A percentile compares a stretch with the other conserved stretches of the same genome.
These are phyloP conservation scores for Chrysanthemum lavandulifolium DNA, from an alignment of 129 eudicot genomes.

Conservation along the genomic window DNA sequence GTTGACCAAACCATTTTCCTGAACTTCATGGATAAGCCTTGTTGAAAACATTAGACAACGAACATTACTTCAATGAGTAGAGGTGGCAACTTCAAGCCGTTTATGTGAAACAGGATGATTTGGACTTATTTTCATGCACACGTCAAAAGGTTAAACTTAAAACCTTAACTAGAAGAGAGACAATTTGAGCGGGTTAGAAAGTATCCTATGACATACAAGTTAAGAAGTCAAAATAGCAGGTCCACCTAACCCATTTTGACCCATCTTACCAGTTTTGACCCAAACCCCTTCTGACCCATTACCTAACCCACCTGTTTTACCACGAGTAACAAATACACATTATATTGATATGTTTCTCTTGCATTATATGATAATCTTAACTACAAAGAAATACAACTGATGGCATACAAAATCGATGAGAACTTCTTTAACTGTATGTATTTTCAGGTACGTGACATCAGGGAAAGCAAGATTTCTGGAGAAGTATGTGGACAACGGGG, in stretches of 20 bases:
- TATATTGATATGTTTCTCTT: too few relatives aligned
- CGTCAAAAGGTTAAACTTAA: background rate
- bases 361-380: too few relatives aligned
- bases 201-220: too few relatives aligned
- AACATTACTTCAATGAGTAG: background rate
- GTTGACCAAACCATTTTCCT: too few relatives aligned
- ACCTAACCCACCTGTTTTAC: background rate
- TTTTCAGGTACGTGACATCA: conserved; percentile 74
- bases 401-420: background rate
- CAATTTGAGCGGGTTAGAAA: too few relatives aligned
- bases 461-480: conserved; percentile 77
- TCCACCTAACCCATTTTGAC: background rate
- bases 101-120: background rate
- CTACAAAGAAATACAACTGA: background rate
- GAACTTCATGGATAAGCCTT: too few relatives aligned
- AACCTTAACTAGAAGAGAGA: background rate
- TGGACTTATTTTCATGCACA: background rate
- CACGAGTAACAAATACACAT: background rate
- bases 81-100: background rate
- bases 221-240: too few relatives aligned
- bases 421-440: conserved; percentile 11
- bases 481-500: conserved; percentile 76
- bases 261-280: background rate
- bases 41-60: too few relatives aligned
- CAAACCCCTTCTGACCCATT: background rate